Conservation (phyloP, 805 yeast species). For the Wickerhamomyces tratensis region DNA sequence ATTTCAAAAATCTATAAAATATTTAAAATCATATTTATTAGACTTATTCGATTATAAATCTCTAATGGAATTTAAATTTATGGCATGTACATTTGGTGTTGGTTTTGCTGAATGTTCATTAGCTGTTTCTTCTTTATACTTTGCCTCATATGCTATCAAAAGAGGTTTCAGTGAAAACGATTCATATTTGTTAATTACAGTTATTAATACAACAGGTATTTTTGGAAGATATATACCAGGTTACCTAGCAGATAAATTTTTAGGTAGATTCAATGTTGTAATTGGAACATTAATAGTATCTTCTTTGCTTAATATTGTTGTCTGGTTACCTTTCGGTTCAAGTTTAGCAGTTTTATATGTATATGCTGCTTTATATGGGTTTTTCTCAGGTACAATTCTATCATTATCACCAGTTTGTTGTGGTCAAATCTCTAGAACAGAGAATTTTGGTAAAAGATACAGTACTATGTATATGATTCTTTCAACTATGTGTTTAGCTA, state of each 20-base stretch:
- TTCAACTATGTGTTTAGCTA: constrained; percentile 40
- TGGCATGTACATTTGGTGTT: constrained; percentile 33
- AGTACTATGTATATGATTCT: constrained; percentile 51
- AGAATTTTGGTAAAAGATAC: constrained; percentile 43
- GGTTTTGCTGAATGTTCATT: constrained; percentile 37
- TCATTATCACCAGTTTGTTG: constrained; percentile 49
- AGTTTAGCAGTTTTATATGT: constrained; percentile 27
- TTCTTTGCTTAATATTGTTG: constrained; percentile 22
- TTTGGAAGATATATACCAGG: constrained; percentile 38
- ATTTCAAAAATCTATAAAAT: constrained; percentile 15
- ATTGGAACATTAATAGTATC: constrained; percentile 22
- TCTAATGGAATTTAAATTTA: constrained; percentile 33
- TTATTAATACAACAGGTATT: constrained; percentile 31
- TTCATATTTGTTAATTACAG: constrained; percentile 34
- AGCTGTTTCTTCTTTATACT: constrained; percentile 35
- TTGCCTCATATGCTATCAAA: constrained; percentile 39
- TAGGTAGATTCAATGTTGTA: constrained; percentile 48
- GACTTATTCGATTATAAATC: constrained; percentile 23
- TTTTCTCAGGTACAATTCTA: constrained; percentile 43
- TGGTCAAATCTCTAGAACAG: constrained; percentile 45
- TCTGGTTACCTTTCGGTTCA: constrained; percentile 29
- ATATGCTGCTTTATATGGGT: constrained; percentile 40
- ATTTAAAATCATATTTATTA: constrained; percentile 7
- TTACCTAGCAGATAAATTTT: constrained; percentile 26
- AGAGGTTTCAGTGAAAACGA: constrained; percentile 31